Evolutionary conservation across 768 basidiomycete genomes (phyloP).

Genomic region (Kwoniella europaea): DNA sequence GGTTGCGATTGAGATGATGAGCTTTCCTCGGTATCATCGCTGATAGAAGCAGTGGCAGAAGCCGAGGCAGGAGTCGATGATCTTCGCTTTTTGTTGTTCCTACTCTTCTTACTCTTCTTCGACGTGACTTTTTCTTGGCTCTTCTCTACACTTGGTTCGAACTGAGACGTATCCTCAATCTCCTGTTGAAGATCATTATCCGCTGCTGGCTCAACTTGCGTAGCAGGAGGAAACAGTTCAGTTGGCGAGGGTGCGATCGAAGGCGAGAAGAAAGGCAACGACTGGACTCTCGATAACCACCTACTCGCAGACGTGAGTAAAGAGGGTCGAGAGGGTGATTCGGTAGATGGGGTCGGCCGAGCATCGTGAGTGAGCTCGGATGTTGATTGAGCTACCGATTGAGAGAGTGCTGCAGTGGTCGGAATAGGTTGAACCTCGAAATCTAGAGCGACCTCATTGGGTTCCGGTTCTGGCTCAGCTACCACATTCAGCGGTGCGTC

Average conservation of each 20-base stretch:
- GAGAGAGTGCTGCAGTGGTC: too few species aligned
- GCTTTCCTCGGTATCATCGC: background rate
- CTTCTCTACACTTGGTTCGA: background rate
- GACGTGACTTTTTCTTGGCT: background rate
- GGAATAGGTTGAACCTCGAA: background rate
- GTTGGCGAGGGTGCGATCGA: background rate
- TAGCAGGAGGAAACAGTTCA: slow-evolving; percentile 4
- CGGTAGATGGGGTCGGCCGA: background rate
- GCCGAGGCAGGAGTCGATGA: background rate
- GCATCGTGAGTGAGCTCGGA: too few species aligned
- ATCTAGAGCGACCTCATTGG: background rate
- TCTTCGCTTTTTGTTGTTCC: background rate
- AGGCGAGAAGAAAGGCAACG: slow-evolving; percentile 32
- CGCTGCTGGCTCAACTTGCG: slow-evolving; percentile 3
- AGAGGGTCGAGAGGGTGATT: slow-evolving; percentile 17
- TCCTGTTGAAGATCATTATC: background rate
- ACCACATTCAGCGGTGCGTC: too few species aligned
- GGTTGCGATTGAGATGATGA: background rate
- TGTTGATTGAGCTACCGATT: too few species aligned
- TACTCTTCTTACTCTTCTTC: background rate
- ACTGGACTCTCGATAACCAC: slow-evolving; percentile 35
- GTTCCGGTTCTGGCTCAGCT: background rate
- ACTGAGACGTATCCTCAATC: background rate
- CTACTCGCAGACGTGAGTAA: slow-evolving; percentile 32
- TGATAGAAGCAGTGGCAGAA: background rate